These are phyloP conservation scores for Biscogniauxia sp. DNA, from an alignment of 2,329 filamentous ascomycete species.

Conservation along the genomic window DNA sequence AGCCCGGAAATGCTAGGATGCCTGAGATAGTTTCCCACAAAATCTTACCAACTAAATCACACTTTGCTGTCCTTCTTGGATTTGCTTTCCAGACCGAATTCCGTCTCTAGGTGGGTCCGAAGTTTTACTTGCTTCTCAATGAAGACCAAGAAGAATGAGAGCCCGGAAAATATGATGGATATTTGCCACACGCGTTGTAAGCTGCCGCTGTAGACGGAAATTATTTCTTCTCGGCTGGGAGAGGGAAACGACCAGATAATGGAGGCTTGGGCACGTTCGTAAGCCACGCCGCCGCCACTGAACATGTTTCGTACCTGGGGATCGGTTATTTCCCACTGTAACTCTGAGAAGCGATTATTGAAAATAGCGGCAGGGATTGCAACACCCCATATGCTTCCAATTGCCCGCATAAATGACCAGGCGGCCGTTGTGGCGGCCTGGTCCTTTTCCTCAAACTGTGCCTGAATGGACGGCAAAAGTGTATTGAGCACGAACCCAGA, in stretches of 20 bases:
- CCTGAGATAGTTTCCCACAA: no score
- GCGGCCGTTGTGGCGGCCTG: slow-evolving; percentile 32
- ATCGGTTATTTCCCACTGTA: not conserved
- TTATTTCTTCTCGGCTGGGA: slow-evolving; percentile 21
- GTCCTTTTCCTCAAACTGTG: slow-evolving; percentile 27
- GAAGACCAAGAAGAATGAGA: slow-evolving; percentile 32
- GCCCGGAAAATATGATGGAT: slow-evolving; percentile 28
- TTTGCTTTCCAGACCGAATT: slow-evolving; percentile 31
- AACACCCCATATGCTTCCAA: slow-evolving; percentile 41
- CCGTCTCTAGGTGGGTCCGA: slow-evolving; percentile 34
- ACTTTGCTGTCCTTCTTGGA: no score
- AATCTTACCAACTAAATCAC: no score
- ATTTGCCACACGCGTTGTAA: slow-evolving; percentile 35
- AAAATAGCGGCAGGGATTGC: slow-evolving; percentile 39
- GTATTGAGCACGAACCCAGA: slow-evolving; percentile 37
- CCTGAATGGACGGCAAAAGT: slow-evolving; percentile 38
- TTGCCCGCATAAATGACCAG: slow-evolving; percentile 37
- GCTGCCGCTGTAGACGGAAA: slow-evolving; percentile 29
- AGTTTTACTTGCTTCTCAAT: slow-evolving; percentile 34
- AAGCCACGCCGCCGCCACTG: not conserved
- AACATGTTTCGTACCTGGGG: not conserved
- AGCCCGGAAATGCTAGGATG: no score
- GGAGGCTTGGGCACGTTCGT: not conserved
- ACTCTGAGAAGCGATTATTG: slow-evolving; percentile 9
- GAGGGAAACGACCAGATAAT: not conserved